Evolutionary conservation across 768 basidiomycete genomes (phyloP).

Genomic region (Xerocomellus amylosporus): DNA sequence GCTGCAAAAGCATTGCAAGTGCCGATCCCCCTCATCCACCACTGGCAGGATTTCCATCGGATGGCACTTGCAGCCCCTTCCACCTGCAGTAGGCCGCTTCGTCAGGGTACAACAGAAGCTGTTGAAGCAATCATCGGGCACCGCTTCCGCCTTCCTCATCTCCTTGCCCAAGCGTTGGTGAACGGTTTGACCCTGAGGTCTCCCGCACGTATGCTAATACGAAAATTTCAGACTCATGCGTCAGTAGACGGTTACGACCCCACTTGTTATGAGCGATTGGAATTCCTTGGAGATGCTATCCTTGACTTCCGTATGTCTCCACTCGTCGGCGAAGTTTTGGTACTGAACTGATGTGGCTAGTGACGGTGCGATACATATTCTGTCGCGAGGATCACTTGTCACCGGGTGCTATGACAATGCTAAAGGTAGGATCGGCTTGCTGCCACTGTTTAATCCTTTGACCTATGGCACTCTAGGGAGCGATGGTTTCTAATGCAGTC

Average conservation of each 20-base stretch:
- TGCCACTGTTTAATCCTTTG: neutral
- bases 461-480: conserved; percentile 46
- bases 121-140: conserved; percentile 66
- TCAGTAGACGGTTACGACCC: conserved; percentile 55
- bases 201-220: conserved; percentile 7
- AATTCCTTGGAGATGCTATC: conserved; percentile 85
- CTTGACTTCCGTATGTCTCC: conserved; percentile 69
- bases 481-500: conserved; percentile 82
- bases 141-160: conserved; percentile 56
- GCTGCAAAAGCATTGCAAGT: conserved; percentile 64
- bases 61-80: conserved; percentile 46
- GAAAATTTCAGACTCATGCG: conserved; percentile 57
- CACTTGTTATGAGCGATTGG: conserved; percentile 69
- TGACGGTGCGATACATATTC: conserved; percentile 72
- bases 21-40: conserved; percentile 58
- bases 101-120: conserved; percentile 46
- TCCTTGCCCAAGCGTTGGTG: conserved; percentile 75
- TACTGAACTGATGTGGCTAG: conserved; percentile 36
- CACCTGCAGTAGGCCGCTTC: conserved; percentile 43
- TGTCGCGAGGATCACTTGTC: conserved; percentile 58
- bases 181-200: conserved; percentile 16
- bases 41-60: conserved; percentile 67
- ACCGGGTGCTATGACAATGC: conserved; percentile 73
- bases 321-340: neutral
- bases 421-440: conserved; percentile 52